Evolutionary conservation across 2,329 filamentous ascomycete genomes (phyloP).

Genomic region (Fusarium incarnatum): DNA sequence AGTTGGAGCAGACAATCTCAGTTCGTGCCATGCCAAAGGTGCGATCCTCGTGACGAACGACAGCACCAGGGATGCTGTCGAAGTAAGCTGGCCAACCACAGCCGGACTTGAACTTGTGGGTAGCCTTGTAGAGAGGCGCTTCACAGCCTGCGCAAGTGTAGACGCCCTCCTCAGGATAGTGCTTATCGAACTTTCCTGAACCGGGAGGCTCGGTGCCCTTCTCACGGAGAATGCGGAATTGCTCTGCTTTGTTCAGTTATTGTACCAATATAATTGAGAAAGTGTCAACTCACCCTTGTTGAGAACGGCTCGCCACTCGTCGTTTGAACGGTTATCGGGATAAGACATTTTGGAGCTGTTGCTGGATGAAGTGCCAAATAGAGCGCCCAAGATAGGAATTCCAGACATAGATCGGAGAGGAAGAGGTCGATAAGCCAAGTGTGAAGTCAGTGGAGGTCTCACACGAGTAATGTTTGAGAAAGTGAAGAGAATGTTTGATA

Average conservation of each 20-base stretch:
- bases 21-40: constrained; percentile 85
- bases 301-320: constrained; percentile 91
- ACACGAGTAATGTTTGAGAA: constrained; percentile 59
- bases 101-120: constrained; percentile 94
- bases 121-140: constrained; percentile 89
- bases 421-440: constrained; percentile 43
- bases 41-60: constrained; percentile 82
- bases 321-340: constrained; percentile 81
- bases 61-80: constrained; percentile 91
- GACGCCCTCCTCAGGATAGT: constrained; percentile 78
- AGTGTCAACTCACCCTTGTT: constrained; percentile 60
- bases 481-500: constrained; percentile 61
- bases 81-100: constrained; percentile 99
- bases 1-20: constrained; percentile 95
- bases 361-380: constrained; percentile 74
- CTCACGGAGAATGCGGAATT: constrained; percentile 92
- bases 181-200: constrained; percentile 88
- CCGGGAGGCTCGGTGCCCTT: constrained; percentile 90
- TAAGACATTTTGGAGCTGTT: constrained; percentile 73
- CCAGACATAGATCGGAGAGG: constrained; percentile 73
- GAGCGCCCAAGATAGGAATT: constrained; percentile 80
- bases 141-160: constrained; percentile 91
- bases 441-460: constrained; percentile 46
- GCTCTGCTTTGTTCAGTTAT: constrained; percentile 69
- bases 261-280: background rate